These are phyloP conservation scores for Skeletonema potamos DNA, from an alignment of 108 stramenopile genomes.

Conservation along the genomic window DNA sequence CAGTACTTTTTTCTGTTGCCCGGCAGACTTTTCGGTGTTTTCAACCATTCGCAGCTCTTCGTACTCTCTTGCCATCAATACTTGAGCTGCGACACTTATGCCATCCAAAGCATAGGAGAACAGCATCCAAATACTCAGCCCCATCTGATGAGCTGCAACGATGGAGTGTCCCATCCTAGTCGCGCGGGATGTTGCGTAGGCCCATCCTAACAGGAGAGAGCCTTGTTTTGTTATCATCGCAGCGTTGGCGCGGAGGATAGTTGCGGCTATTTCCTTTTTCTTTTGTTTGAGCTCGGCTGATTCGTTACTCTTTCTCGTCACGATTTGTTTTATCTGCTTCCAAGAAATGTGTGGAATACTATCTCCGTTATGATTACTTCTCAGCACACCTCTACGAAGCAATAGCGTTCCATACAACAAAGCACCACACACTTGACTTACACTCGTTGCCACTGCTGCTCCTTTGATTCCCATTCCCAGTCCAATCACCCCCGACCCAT, in stretches of 20 bases:
- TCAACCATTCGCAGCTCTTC: slow-evolving; percentile 9
- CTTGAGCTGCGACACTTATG: slow-evolving; percentile 58
- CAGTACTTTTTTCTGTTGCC: slow-evolving; percentile 13
- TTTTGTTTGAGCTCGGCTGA: slow-evolving; percentile 2
- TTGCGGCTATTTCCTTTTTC: slow-evolving; percentile 18
- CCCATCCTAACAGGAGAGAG: slow-evolving; percentile 59
- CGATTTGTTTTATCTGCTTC: neutral
- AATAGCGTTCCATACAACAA: slow-evolving; percentile 33
- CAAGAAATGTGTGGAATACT: neutral
- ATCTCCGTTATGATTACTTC: neutral
- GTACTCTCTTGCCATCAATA: slow-evolving; percentile 55
- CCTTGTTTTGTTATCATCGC: slow-evolving; percentile 51
- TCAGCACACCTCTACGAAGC: slow-evolving; percentile 29
- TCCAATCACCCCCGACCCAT: neutral
- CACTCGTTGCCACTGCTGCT: slow-evolving; percentile 62
- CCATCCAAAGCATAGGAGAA: slow-evolving; percentile 40
- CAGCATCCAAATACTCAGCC: slow-evolving; percentile 49
- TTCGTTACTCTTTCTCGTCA: neutral
- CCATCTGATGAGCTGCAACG: slow-evolving; percentile 68
- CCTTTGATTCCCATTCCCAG: slow-evolving; percentile 55
- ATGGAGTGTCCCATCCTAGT: slow-evolving; percentile 55
- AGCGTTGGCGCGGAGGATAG: slow-evolving; percentile 37
- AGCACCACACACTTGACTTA: slow-evolving; percentile 47
- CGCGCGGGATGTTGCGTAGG: slow-evolving; percentile 57
- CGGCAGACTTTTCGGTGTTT: neutral